A percentile compares a stretch with the other conserved stretches of the same genome.
Evolutionary conservation across 768 basidiomycete species (phyloP).

Genomic region (Pleurotus tuber-regium): DNA sequence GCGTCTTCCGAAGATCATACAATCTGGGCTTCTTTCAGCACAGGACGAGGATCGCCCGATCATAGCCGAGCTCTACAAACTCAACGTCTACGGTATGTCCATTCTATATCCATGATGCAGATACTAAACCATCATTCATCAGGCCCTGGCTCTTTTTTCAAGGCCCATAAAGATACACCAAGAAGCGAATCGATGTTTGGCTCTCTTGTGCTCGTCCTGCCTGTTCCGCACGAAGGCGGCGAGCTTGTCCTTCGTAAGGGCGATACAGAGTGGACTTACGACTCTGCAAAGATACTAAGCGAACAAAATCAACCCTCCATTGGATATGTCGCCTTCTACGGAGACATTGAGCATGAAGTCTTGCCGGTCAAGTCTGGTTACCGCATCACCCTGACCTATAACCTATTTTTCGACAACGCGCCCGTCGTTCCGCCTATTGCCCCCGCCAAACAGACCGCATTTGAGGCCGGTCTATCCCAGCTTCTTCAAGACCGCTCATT

Average conservation of each 20-base stretch:
- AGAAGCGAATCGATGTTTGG: constrained; percentile 41
- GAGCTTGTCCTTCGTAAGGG: constrained; percentile 30
- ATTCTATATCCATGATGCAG: neutral
- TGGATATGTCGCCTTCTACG: constrained; percentile 40
- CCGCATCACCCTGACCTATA: constrained; percentile 42
- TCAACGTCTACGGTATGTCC: constrained; percentile 42
- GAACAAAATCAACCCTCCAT: constrained; percentile 11
- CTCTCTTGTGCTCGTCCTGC: constrained; percentile 45
- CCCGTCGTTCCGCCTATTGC: neutral
- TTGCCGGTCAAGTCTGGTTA: constrained; percentile 35
- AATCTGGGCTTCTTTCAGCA: constrained; percentile 19
- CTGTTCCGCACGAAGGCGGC: constrained; percentile 42
- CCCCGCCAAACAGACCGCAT: neutral
- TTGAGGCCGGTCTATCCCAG: constrained; percentile 14
- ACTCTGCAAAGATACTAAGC: constrained; percentile 27
- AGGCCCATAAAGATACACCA: constrained; percentile 46
- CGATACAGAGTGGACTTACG: constrained; percentile 30
- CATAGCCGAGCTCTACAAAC: constrained; percentile 38
- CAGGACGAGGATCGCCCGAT: constrained; percentile 18
- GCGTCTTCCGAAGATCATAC: constrained; percentile 25
- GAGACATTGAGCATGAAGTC: constrained; percentile 45
- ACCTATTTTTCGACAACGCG: constrained; percentile 21
- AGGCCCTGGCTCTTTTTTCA: constrained; percentile 40
- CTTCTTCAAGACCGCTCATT: constrained; percentile 31
- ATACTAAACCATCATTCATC: neutral